Conservation (phyloP, 108 stramenopile species). For the Cyclotella kingstonii region DNA sequence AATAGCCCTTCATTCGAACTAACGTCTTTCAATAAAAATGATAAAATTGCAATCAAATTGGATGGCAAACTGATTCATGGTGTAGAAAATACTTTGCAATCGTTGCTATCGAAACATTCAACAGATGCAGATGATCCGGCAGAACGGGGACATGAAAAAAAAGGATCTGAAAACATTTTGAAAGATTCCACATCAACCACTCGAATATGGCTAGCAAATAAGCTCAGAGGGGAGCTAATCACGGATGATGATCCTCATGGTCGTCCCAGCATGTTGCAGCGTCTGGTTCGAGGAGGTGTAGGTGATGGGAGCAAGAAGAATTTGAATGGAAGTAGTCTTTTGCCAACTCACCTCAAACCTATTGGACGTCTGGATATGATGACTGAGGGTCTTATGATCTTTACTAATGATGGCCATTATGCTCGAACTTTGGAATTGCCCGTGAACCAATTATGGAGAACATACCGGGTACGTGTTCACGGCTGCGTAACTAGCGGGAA, state of each 20-base stretch:
- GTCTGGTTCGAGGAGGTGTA: conserved; percentile 63
- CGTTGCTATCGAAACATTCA: conserved; percentile 7
- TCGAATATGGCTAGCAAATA: conserved; percentile 72
- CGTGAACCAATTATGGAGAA: conserved; percentile 59
- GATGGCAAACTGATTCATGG: conserved; percentile 45
- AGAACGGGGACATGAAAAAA: neutral
- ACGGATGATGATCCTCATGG: conserved; percentile 73
- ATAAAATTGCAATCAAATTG: conserved; percentile 45
- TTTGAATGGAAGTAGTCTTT: neutral
- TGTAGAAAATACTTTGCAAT: conserved; percentile 27
- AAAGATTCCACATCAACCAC: conserved; percentile 17
- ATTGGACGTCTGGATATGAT: conserved; percentile 79
- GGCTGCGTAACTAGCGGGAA: conserved; percentile 59
- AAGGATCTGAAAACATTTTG: neutral
- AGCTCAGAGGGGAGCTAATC: conserved; percentile 70
- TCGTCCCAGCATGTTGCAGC: conserved; percentile 68
- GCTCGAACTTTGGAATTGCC: conserved; percentile 76
- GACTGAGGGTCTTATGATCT: conserved; percentile 75
- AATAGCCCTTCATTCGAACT: conserved; percentile 36
- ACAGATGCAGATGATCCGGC: neutral
- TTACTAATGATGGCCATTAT: conserved; percentile 77
- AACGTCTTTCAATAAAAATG: conserved; percentile 16
- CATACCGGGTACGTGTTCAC: conserved; percentile 74
- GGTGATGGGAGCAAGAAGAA: conserved; percentile 39
- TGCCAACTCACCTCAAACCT: conserved; percentile 62